Evolutionary conservation across 2,329 filamentous ascomycete genomes (phyloP), one percentile per base, ranked within the genome.

Genomic region (Chrysoporthe austroafricana): DNA sequence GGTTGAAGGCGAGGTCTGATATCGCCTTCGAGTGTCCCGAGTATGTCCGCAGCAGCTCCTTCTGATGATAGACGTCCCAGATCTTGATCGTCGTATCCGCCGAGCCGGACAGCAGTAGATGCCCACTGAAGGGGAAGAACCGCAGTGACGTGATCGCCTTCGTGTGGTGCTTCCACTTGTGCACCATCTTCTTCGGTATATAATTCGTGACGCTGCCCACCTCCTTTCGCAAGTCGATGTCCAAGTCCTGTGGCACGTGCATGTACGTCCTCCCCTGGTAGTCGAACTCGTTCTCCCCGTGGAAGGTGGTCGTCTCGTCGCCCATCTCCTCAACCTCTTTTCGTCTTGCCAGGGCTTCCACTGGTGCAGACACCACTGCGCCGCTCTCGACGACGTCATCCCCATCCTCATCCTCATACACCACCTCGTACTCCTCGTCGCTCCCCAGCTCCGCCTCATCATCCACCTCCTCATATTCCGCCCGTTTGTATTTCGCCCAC

Each of bases 181-280:
- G 91, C 59, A 98, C 85, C 73, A 96, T 85, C 81, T 97, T 98
- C 85, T 97, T 98, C 48, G 96, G 96, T 67, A 96, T 93, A 77
- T 89, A 99, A 78, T 97, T 98, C 76, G 94, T 94, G 76, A 88
- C 79, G 75, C 90, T 94, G 73, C 92, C 92, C 57, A 85, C 78
- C 69, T 96, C 93, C 80, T 96, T 96, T 71, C 85, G 87, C 73
- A 99, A 83, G 76, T 97, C 92, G 77, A 97, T 84, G 75, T 93
- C 92, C 79, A 97, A 82, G 77, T 97, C 94, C 77, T 93, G 94
- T 3, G 96, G 96, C 58, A 98, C 86, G 79, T 99, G 96, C 95
- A 99, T 97, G 78, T 97, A 99, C 44, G 95, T 97, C 72, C 96
- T 86, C 60, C 96, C 96, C 77, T 96, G 92, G 81, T 99, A 99